Evolutionary conservation across 371 early-diverging fungal genomes (phyloP), one percentile per base, ranked within the genome.

Genomic region (Mucor mucedo): DNA sequence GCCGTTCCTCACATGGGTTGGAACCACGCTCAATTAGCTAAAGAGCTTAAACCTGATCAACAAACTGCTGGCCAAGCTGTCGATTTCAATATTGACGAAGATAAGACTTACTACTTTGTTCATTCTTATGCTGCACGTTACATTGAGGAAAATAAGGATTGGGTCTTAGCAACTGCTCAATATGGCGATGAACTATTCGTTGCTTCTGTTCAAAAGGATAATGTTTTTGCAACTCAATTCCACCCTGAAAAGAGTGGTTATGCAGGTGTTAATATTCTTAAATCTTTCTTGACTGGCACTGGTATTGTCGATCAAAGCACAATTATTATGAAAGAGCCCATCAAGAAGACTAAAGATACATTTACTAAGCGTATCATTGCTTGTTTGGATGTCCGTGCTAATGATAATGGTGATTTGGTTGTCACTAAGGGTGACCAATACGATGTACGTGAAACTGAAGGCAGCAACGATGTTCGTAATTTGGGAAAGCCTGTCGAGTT

Each of bases 401-500:
- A 98, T 77, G 99, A 98, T 73, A 72, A 82, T 33, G 98, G 98
- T 29, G 97, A 97, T 75, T 77, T 98, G 42, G 98, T 98, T 9
- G 99, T 98, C 6, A 98, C 99, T 27, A 98, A 98, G 77, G 99
- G 99, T 32, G 98, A 98, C 74, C 97, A 98, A 71, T 98, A 98
- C 80, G 98, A 98, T 70, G 98, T 98, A 1, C 91, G 98, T 21
- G 98, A 98, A 67, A 78, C 69, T 5, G 81, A 68, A 7, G 83
- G 82, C 9, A 47, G 58, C 57, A 89, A 89, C 4, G 85, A 94
- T 47, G 96, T 98, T n/a, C 88, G 99, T 4, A 98, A 98, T 73
- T 77, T 98, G 35, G 99, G 99, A 40, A 94, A 95, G 53, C 99
- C 99, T 10, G 97, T 98, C 5, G 95, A 95, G 41, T 79, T 98